Evolutionary conservation across 345 rosid species (phyloP).

Genomic region (Salix exigua): DNA sequence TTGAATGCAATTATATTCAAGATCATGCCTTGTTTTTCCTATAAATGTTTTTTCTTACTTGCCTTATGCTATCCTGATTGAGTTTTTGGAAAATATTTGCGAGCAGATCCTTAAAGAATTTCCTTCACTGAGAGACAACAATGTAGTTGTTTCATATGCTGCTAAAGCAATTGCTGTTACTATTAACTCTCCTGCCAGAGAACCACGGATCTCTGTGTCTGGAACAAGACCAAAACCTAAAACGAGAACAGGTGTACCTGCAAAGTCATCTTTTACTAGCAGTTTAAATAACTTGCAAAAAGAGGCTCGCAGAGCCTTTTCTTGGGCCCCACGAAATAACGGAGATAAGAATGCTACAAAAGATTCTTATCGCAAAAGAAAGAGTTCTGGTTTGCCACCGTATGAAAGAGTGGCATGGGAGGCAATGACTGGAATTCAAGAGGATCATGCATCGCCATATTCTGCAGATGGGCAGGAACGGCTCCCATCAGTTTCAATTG

Average conservation of each 20-base stretch:
- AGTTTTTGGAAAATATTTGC: constrained; percentile 15
- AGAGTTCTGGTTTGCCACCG: constrained; percentile 72
- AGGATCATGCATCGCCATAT: constrained; percentile 58
- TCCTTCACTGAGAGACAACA: constrained; percentile 76
- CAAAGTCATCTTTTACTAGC: constrained; percentile 66
- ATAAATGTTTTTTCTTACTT: background rate
- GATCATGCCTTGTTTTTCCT: background rate
- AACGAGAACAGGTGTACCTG: constrained; percentile 49
- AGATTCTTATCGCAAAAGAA: constrained; percentile 83
- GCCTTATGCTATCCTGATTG: background rate
- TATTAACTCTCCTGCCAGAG: constrained; percentile 64
- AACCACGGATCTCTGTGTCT: constrained; percentile 72
- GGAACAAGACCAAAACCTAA: constrained; percentile 67
- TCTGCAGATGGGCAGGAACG: constrained; percentile 79
- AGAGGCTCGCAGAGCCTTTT: constrained; percentile 94
- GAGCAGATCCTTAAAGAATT: constrained; percentile 86
- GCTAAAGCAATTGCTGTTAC: constrained; percentile 80
- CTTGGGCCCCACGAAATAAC: constrained; percentile 89
- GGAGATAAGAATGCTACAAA: constrained; percentile 68
- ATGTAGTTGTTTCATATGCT: constrained; percentile 70
- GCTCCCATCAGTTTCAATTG: constrained; percentile 76
- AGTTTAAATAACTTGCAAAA: constrained; percentile 89
- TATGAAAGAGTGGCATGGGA: constrained; percentile 94
- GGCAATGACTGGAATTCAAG: constrained; percentile 93
- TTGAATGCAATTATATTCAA: background rate